A percentile compares a stretch with the other conserved stretches of the same genome.
Conservation (phyloP, 192 early-diverging fungal genomes). For the Umbelopsis sp. region DNA sequence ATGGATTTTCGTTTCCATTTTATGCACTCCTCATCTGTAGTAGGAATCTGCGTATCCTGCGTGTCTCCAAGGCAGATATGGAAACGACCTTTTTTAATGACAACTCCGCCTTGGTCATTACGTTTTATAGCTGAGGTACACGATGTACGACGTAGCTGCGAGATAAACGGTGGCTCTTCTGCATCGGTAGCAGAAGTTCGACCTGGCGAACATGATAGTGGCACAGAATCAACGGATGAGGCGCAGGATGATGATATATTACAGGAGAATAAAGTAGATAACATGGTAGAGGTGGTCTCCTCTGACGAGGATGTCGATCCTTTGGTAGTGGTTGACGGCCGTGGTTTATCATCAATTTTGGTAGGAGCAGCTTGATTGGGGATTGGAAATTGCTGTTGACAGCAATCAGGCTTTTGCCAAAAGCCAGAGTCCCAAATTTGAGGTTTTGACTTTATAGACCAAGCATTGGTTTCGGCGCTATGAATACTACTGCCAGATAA, state of each 20-base stretch:
- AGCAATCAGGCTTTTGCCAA: conserved; percentile 21
- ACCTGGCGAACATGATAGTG: not conserved
- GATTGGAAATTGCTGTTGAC: not conserved
- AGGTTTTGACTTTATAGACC: conserved; percentile 10
- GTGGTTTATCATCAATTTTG: conserved; percentile 18
- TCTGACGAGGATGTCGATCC: not conserved
- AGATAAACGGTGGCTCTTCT: not conserved
- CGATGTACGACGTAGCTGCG: conserved; percentile 11
- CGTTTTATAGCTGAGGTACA: conserved; percentile 6
- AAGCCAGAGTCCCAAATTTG: conserved; percentile 31
- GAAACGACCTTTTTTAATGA: conserved; percentile 12
- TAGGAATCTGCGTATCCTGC: conserved; percentile 4
- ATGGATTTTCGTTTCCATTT: conserved; percentile 17
- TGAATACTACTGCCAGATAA: not conserved
- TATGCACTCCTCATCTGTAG: conserved; percentile 6
- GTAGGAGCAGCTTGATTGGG: not conserved
- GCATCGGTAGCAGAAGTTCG: not conserved
- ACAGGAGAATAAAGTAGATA: not conserved
- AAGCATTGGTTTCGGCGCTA: conserved; percentile 10
- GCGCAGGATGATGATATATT: not conserved
- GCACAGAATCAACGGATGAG: not conserved
- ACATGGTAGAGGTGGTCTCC: not conserved
- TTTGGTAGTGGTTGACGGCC: not conserved
- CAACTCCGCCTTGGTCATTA: conserved; percentile 18
- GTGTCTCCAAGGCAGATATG: conserved; percentile 12